These are phyloP conservation scores for Boechera stricta DNA, from an alignment of 345 rosid species.

Conservation along the genomic window DNA sequence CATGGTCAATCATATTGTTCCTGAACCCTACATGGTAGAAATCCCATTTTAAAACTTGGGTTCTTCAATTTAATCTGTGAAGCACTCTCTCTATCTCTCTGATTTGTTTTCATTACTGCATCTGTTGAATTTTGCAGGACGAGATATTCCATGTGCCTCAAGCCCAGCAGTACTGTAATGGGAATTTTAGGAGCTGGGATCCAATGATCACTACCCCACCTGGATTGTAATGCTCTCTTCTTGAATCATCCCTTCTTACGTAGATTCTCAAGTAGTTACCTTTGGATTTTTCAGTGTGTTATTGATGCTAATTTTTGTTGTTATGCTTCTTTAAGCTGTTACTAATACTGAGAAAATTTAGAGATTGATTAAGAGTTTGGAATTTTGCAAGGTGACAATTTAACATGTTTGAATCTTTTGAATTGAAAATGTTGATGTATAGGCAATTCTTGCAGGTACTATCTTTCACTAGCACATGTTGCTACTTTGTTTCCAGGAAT, in stretches of 20 bases:
- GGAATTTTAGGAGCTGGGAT: conserved; percentile 86
- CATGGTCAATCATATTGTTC: conserved; percentile 71
- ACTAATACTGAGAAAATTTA: too few relatives aligned
- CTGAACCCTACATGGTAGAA: conserved; percentile 84
- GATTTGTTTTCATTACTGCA: not conserved
- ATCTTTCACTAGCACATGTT: conserved; percentile 80
- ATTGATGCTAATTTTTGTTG: not conserved
- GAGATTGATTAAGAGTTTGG: too few relatives aligned
- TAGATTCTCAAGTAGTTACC: conserved; percentile 5
- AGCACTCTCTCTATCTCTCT: not conserved
- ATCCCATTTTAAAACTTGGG: not conserved
- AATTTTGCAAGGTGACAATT: too few relatives aligned
- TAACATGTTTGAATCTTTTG: not conserved
- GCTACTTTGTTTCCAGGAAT: conserved; percentile 75
- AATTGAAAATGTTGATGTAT: not conserved
- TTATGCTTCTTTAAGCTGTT: not conserved
- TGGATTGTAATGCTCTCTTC: conserved; percentile 68
- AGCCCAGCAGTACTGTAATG: conserved; percentile 81
- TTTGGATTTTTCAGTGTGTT: conserved; percentile 13
- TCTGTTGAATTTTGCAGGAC: conserved; percentile 62
- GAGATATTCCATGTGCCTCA: conserved; percentile 96
- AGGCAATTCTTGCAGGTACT: conserved; percentile 65
- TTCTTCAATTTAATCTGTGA: not conserved
- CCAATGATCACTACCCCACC: conserved; percentile 99
- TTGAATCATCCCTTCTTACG: not conserved